Conservation (phyloP, 495 filamentous ascomycete genomes). For the Penicillium longicatenatum region DNA sequence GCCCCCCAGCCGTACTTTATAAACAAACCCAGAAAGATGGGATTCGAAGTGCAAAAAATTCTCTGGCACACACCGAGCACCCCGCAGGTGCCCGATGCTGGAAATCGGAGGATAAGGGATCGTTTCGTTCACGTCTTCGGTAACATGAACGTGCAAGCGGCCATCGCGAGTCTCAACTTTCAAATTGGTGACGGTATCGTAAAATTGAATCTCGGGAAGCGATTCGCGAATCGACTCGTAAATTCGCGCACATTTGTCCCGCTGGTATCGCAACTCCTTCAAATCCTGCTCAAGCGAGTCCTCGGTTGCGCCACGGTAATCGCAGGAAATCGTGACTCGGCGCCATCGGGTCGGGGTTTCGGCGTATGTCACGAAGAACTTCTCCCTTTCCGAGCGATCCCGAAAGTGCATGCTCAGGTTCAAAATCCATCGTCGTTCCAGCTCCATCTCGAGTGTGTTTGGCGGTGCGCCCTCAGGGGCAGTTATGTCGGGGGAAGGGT, state of each 20-base stretch:
- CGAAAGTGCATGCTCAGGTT: slow-evolving; percentile 99
- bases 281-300: slow-evolving; percentile 88
- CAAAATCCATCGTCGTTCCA: slow-evolving; percentile 90
- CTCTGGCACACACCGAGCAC: slow-evolving; percentile 65
- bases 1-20: slow-evolving; percentile 77
- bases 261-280: slow-evolving; percentile 74
- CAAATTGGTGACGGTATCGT: slow-evolving; percentile 92
- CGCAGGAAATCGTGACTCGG: slow-evolving; percentile 88
- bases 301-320: slow-evolving; percentile 79
- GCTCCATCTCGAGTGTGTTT: slow-evolving; percentile 70
- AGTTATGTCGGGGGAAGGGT: slow-evolving; percentile 18
- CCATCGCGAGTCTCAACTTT: slow-evolving; percentile 91
- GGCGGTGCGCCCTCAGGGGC: slow-evolving; percentile 39
- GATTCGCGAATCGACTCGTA: slow-evolving; percentile 96
- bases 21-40: slow-evolving; percentile 95
- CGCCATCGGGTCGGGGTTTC: slow-evolving; percentile 78
- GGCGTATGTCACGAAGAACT: slow-evolving; percentile 97
- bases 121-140: slow-evolving; percentile 96
- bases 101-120: slow-evolving; percentile 81
- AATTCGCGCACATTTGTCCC: slow-evolving; percentile 92
- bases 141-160: slow-evolving; percentile 92
- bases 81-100: slow-evolving; percentile 74
- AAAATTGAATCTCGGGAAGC: slow-evolving; percentile 89
- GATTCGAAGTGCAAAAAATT: slow-evolving; percentile 79
- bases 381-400: slow-evolving; percentile 91